Evolutionary conservation across 768 basidiomycete species (phyloP).

Genomic region (Gloeostereum incarnatum): DNA sequence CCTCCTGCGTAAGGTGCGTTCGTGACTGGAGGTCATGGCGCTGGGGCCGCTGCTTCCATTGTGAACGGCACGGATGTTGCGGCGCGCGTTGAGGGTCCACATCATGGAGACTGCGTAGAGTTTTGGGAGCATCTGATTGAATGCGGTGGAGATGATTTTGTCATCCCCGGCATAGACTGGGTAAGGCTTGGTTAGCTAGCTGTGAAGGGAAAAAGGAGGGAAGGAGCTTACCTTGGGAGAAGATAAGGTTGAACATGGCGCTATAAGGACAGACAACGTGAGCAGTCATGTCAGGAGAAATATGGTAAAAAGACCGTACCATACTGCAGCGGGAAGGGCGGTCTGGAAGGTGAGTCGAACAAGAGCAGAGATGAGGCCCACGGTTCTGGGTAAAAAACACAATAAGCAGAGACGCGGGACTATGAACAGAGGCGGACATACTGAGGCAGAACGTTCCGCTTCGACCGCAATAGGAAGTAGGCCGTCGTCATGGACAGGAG

Average conservation of each 20-base stretch:
- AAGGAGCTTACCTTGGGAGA: no score
- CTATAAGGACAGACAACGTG: constrained; percentile 9
- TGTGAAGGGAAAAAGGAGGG: no score
- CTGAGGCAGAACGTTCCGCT: constrained; percentile 18
- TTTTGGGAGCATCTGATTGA: constrained; percentile 21
- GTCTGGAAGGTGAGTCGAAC: constrained; percentile 21
- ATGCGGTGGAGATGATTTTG: constrained; percentile 17
- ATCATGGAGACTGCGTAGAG: constrained; percentile 26
- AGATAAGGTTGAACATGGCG: constrained; percentile 24
- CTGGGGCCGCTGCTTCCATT: constrained; percentile 7
- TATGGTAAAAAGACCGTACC: constrained; percentile 11
- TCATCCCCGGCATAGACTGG: constrained; percentile 12
- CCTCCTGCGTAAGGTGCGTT: constrained; percentile 3
- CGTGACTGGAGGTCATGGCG: constrained; percentile 7
- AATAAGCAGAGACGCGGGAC: background rate
- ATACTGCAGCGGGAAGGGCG: constrained; percentile 21
- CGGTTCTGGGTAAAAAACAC: constrained; percentile 10
- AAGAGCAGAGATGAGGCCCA: constrained; percentile 19
- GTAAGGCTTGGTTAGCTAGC: no score
- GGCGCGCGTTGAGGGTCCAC: constrained; percentile 25
- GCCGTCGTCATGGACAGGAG: constrained; percentile 16
- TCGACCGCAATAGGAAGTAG: constrained; percentile 19
- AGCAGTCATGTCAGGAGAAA: background rate
- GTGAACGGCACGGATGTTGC: constrained; percentile 11
- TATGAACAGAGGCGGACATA: constrained; percentile 9